Percentiles rank a stretch among this genome's conserved stretches.
Evolutionary conservation across 208 protist genomes (phyloP).

Genomic region (Strigomonas oncopelti): DNA sequence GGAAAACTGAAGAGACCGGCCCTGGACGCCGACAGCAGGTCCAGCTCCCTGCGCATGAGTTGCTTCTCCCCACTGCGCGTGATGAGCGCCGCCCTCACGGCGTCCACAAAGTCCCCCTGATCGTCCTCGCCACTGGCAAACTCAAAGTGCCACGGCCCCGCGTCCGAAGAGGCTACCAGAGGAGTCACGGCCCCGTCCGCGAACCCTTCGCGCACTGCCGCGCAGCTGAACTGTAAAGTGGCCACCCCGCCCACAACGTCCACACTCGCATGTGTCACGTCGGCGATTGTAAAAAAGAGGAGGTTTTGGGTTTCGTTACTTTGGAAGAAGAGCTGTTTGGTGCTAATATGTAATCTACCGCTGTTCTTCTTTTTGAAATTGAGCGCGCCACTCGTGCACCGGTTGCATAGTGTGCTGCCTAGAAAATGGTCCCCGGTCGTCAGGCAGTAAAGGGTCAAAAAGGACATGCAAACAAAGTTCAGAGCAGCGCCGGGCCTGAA

Average conservation of each 20-base stretch:
- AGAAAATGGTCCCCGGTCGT: conserved; percentile 29
- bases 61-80: conserved; percentile 12
- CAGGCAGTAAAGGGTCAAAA: conserved; percentile 37
- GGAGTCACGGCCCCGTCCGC: neutral
- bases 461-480: neutral
- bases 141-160: conserved; percentile 10
- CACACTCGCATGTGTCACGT: neutral
- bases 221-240: conserved; percentile 6
- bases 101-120: neutral
- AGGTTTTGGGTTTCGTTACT: neutral
- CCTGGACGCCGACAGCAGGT: neutral
- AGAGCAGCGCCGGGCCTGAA: neutral
- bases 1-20: conserved; percentile 23
- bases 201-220: conserved; percentile 10
- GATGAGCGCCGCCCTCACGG: conserved; percentile 3
- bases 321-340: conserved; percentile 31
- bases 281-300: neutral
- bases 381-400: conserved; percentile 14
- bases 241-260: neutral
- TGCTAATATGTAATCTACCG: conserved; percentile 23
- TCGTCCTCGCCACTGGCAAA: neutral
- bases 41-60: conserved; percentile 15
- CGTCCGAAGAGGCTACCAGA: neutral
- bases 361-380: conserved; percentile 7
- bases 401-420: conserved; percentile 14